phyloP scores from a whole-genome alignment of 2,329 filamentous ascomycete genomes.

The Talaromyces sp. region DNA sequence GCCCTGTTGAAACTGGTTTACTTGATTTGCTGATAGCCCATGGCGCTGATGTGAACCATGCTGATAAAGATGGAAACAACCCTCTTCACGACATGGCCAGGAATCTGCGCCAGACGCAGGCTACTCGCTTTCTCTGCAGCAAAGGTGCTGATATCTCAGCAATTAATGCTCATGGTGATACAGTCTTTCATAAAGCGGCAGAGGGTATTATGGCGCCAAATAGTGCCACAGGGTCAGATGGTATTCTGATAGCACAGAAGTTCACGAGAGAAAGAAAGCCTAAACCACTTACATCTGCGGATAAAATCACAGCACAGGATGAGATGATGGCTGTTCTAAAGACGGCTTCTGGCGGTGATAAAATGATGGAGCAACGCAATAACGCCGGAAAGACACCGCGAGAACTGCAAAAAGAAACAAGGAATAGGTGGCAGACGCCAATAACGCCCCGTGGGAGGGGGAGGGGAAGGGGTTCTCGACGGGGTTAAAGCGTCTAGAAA shows the following conservation, averaged over 20 bases:
- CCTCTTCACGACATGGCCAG: conserved; percentile 17
- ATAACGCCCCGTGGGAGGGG: not conserved
- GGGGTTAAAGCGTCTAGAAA: not conserved
- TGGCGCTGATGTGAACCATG: conserved; percentile 15
- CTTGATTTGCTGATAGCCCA: conserved; percentile 14
- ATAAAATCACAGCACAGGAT: not conserved
- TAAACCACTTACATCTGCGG: not conserved
- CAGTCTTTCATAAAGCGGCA: conserved; percentile 17
- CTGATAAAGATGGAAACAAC: conserved; percentile 16
- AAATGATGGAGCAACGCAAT: conserved; percentile 18
- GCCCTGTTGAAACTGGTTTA: not conserved
- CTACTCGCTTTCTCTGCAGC: conserved; percentile 2
- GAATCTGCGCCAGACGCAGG: conserved; percentile 16
- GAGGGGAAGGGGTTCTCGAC: not conserved
- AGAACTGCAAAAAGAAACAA: conserved; percentile 10
- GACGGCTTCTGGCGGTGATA: conserved; percentile 3
- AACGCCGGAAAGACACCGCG: conserved; percentile 17
- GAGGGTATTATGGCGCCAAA: not conserved
- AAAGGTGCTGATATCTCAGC: conserved; percentile 15
- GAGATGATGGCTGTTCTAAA: conserved; percentile 6
- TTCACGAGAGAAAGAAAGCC: not conserved
- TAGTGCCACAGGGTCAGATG: conserved; percentile 11
- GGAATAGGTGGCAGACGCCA: not conserved
- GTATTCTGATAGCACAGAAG: not conserved
- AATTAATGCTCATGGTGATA: conserved; percentile 15